Evolutionary conservation across 2,329 filamentous ascomycete genomes (phyloP).

Genomic region (Stachybotrys echinatus): DNA sequence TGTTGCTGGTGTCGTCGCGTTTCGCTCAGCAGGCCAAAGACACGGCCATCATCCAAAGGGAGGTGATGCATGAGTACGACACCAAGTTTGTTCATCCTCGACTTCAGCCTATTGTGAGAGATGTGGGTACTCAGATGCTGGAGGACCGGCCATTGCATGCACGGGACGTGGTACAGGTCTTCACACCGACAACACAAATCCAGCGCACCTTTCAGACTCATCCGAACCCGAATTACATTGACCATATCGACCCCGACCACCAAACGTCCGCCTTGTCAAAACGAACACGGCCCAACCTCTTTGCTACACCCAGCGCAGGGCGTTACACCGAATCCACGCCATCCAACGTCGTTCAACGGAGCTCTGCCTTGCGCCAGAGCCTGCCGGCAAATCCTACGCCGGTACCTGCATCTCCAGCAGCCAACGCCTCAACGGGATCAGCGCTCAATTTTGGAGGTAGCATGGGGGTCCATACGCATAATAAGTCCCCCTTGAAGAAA

Average conservation of each 20-base stretch:
- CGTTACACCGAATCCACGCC: not conserved
- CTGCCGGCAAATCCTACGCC: conserved; percentile 26
- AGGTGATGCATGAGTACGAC: conserved; percentile 94
- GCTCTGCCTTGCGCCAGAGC: conserved; percentile 25
- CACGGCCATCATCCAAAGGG: conserved; percentile 74
- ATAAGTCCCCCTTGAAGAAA: conserved; percentile 79
- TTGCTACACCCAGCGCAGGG: not conserved
- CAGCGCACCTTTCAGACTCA: conserved; percentile 75
- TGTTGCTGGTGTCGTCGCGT: conserved; percentile 65
- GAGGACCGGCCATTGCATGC: conserved; percentile 35
- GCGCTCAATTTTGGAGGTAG: conserved; percentile 57
- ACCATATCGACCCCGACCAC: conserved; percentile 42
- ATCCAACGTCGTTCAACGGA: conserved; percentile 13
- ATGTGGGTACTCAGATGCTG: conserved; percentile 76
- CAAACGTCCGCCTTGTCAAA: not conserved
- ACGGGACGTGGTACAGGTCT: conserved; percentile 39
- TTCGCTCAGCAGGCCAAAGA: conserved; percentile 87
- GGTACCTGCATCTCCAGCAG: conserved; percentile 16
- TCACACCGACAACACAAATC: conserved; percentile 56
- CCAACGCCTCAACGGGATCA: conserved; percentile 12
- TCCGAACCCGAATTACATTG: conserved; percentile 68
- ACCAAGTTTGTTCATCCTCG: conserved; percentile 90
- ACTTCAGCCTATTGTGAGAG: conserved; percentile 71
- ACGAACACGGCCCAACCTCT: not conserved
- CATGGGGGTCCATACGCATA: conserved; percentile 74